Evolutionary conservation across 139 green algal genomes (phyloP), one percentile per base, ranked within the genome.

Genomic region (Auxenochlorella pyrenoidosa): DNA sequence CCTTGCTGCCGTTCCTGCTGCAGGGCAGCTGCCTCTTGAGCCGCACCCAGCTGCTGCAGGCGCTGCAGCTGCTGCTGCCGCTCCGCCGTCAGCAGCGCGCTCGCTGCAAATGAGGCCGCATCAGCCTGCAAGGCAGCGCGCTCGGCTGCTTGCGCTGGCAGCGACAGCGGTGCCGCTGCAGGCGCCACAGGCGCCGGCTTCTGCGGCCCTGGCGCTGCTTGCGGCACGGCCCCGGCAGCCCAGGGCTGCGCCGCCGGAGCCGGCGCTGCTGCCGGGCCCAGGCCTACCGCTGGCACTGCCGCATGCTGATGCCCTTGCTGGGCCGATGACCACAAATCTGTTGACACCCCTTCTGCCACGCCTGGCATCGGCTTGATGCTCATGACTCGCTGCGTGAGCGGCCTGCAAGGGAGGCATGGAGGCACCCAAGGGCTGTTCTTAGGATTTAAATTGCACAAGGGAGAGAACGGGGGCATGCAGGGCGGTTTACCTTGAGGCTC

Each of bases 361-460:
- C 63, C 54, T 36, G 78, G 73, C 40, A 77, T 38, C 12, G 58
- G 59, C 58, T 59, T 58, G 15, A 65, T 32, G 59, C 40, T 47
- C 13, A 83, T 5, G 38, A 72, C 58, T 15, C 84, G 38, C 59
- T 83, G 84, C 2, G 84, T 68, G 16, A 88, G 28, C 41, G 84
- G 84, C 58, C 84, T 88, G 84, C 40, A 12, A 1, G 5, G 16
- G n/a, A 40, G 2, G 41, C 16, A 60, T 4, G n/a, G n/a, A n/a
- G n/a, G n/a, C 66, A 21, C 28, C 4, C 32, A 3, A 32, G 5
- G 40, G 66, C 66, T 21, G 30, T 3, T 6, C 24, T 54, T 10
- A 54, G 10, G 47, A 30, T 68, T 68, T 28, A 12, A 8, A 28
- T 28, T 6, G 16, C 59, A 68, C 59, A 68, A 68, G 22, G 47